Evolutionary conservation across 2,329 filamentous ascomycete genomes (phyloP).

Genomic region (Sporothrix pseudoabietina): DNA sequence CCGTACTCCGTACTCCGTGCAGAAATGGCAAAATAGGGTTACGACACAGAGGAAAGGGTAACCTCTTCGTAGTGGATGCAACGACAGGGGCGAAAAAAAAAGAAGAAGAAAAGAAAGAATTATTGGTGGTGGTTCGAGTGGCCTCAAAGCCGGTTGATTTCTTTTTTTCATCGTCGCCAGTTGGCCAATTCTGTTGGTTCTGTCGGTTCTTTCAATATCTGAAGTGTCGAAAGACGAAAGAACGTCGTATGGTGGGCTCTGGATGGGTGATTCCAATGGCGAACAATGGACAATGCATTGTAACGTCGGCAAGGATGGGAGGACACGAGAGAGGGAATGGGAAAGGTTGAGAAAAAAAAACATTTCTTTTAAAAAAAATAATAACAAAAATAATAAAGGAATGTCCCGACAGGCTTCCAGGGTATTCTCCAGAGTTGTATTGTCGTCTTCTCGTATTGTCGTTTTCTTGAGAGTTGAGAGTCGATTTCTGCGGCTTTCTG

Average conservation of each 20-base stretch:
- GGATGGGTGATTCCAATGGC: neutral
- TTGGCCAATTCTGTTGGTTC: neutral
- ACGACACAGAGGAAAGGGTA: constrained; percentile 17
- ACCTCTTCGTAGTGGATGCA: constrained; percentile 2
- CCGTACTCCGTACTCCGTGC: neutral
- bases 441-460: constrained; percentile 5
- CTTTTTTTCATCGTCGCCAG: neutral
- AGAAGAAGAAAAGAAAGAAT: neutral
- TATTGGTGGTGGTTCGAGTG: neutral
- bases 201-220: neutral
- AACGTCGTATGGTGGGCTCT: neutral
- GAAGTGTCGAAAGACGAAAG: constrained; percentile 9
- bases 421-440: neutral
- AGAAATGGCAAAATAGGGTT: neutral
- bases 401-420: neutral
- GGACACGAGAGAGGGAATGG: too few species aligned
- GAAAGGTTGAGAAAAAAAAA: too few species aligned
- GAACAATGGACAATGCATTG: constrained; percentile 15
- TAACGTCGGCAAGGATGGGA: constrained; percentile 7
- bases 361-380: too few species aligned
- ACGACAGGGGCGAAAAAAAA: neutral
- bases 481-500: neutral
- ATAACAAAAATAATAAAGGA: neutral
- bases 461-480: neutral
- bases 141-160: neutral